phyloP scores from a whole-genome alignment of 2,329 filamentous ascomycete species.

The Ophiostoma montium region DNA sequence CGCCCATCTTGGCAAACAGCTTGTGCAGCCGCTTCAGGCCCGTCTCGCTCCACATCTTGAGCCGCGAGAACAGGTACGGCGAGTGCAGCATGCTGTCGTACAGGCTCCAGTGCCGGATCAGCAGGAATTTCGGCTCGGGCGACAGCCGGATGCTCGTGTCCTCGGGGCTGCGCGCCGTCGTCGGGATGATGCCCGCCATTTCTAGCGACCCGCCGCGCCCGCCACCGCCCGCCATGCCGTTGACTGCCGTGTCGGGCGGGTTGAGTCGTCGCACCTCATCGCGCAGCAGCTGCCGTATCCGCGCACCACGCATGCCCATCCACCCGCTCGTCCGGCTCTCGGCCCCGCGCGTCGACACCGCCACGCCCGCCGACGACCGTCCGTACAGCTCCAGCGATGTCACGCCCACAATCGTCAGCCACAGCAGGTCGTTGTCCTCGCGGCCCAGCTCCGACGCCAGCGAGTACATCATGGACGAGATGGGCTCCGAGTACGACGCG shows the following conservation, averaged over 20 bases:
- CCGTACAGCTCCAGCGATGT: constrained; percentile 90
- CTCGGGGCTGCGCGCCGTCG: constrained; percentile 73
- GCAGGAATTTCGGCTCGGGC: constrained; percentile 81
- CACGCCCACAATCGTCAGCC: constrained; percentile 88
- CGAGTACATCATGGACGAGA: constrained; percentile 88
- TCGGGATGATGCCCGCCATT: constrained; percentile 70
- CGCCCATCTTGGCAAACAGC: constrained; percentile 93
- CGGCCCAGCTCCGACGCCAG: constrained; percentile 87
- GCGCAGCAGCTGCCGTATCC: constrained; percentile 70
- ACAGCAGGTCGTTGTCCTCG: constrained; percentile 91
- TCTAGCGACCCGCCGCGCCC: constrained; percentile 33
- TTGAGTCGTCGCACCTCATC: constrained; percentile 93
- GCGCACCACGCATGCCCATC: constrained; percentile 69
- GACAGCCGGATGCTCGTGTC: constrained; percentile 87
- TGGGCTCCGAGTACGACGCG: constrained; percentile 84
- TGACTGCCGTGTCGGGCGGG: constrained; percentile 45
- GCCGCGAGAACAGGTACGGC: constrained; percentile 76
- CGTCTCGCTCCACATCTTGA: constrained; percentile 88
- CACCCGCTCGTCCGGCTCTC: constrained; percentile 48
- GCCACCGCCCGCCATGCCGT: not conserved
- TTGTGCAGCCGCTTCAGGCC: constrained; percentile 85
- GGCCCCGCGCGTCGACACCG: constrained; percentile 42
- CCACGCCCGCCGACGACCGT: constrained; percentile 66
- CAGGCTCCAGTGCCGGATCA: constrained; percentile 91
- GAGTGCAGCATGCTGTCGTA: constrained; percentile 99